Evolutionary conservation across 345 rosid genomes (phyloP).

Genomic region (Melaleuca alternifolia): DNA sequence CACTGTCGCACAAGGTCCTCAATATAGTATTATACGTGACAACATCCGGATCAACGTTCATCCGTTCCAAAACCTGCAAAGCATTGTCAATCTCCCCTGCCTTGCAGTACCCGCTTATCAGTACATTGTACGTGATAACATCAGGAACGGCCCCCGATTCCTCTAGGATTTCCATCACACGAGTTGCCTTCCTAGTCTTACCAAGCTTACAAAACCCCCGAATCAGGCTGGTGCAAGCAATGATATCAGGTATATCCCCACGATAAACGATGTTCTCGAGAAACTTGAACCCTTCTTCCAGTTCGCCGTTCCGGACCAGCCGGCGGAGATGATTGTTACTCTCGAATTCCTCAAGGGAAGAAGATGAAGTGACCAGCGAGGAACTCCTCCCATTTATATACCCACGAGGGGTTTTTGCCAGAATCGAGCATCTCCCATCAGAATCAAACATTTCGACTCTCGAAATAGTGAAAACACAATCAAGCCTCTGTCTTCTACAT

Average conservation of each 20-base stretch:
- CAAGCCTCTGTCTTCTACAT: slow-evolving; percentile 17
- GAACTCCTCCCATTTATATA: slow-evolving; percentile 28
- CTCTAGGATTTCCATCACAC: slow-evolving; percentile 67
- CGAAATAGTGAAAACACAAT: slow-evolving; percentile 30
- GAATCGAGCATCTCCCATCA: slow-evolving; percentile 29
- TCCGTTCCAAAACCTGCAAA: slow-evolving; percentile 44
- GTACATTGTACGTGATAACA: slow-evolving; percentile 70
- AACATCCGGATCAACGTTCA: slow-evolving; percentile 78
- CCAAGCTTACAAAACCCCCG: slow-evolving; percentile 70
- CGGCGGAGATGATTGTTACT: slow-evolving; percentile 51
- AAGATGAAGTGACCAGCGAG: slow-evolving; percentile 10
- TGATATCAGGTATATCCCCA: slow-evolving; percentile 65
- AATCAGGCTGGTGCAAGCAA: slow-evolving; percentile 66
- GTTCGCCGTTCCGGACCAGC: slow-evolving; percentile 48
- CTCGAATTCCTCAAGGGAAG: slow-evolving; percentile 44
- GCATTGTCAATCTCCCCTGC: slow-evolving; percentile 71
- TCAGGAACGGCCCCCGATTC: slow-evolving; percentile 68
- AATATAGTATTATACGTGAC: slow-evolving; percentile 77
- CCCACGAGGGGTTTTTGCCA: slow-evolving; percentile 20
- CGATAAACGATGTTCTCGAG: slow-evolving; percentile 72
- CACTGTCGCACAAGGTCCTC: slow-evolving; percentile 62
- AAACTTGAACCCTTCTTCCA: slow-evolving; percentile 56
- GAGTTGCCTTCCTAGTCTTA: slow-evolving; percentile 58
- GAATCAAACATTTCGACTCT: slow-evolving; percentile 28
- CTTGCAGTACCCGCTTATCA: slow-evolving; percentile 78